Percentiles rank a stretch among this genome's conserved stretches.
Conservation (phyloP, 2,329 filamentous ascomycete species). For the Verticillium zaregamsianum region DNA sequence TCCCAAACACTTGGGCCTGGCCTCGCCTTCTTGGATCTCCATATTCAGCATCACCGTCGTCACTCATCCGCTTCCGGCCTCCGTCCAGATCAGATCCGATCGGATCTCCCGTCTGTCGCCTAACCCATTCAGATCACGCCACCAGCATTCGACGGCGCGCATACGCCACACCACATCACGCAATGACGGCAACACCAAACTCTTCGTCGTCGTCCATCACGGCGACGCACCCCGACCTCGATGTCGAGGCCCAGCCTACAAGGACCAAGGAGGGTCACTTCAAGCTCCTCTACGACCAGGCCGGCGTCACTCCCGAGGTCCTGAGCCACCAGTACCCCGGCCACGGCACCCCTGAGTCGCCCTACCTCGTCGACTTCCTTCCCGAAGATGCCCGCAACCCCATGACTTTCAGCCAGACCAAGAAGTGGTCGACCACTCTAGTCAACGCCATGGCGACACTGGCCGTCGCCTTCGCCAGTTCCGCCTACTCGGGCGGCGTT, state of each 20-base stretch:
- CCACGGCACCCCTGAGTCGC: slow-evolving; percentile 61
- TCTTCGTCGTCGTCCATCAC: slow-evolving; percentile 21
- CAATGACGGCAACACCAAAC: slow-evolving; percentile 12
- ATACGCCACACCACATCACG: neutral
- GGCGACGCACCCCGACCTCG: slow-evolving; percentile 28
- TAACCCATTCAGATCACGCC: neutral
- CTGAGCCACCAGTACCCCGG: slow-evolving; percentile 53
- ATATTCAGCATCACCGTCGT: neutral
- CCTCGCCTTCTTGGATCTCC: neutral
- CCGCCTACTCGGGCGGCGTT: slow-evolving; percentile 60
- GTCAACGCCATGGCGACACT: slow-evolving; percentile 64
- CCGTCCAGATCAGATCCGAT: neutral
- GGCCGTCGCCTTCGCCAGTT: slow-evolving; percentile 65
- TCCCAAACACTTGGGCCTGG: neutral
- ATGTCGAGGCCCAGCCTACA: slow-evolving; percentile 36
- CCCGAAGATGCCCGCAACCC: slow-evolving; percentile 64
- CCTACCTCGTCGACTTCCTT: slow-evolving; percentile 66
- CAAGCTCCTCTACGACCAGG: slow-evolving; percentile 50
- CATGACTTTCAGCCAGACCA: slow-evolving; percentile 47
- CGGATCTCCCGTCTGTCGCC: neutral
- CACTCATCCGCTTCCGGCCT: neutral
- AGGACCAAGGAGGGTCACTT: slow-evolving; percentile 23
- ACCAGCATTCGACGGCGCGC: neutral
- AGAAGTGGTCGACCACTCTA: slow-evolving; percentile 64
- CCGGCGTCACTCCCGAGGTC: slow-evolving; percentile 52